A percentile compares a stretch with the other conserved stretches of the same genome.
phyloP scores from a whole-genome alignment of 345 rosid genomes.

The Salix viminalis region DNA sequence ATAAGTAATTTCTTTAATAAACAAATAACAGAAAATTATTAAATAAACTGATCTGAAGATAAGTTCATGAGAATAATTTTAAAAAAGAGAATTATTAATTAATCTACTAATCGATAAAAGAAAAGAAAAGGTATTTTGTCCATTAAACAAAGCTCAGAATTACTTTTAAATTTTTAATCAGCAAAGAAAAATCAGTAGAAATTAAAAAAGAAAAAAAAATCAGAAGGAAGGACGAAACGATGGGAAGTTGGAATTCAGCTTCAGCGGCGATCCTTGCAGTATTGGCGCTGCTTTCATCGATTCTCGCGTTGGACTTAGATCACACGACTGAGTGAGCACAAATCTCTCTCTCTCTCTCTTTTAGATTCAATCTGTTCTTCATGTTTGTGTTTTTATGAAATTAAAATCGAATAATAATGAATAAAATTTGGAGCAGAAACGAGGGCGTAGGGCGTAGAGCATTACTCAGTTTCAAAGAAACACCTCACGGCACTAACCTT shows the following conservation, averaged over 20 bases:
- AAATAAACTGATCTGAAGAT: too few relatives aligned
- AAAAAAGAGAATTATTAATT: too few relatives aligned
- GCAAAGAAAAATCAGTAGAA: background rate
- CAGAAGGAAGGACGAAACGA: background rate
- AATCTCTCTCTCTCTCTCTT: background rate
- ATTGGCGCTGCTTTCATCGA: background rate
- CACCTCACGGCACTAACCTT: slow-evolving; percentile 51
- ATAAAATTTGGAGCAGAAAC: slow-evolving; percentile 1
- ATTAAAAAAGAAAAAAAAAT: too few relatives aligned
- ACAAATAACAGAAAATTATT: too few relatives aligned
- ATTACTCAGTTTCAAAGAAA: slow-evolving; percentile 65
- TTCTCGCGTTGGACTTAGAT: background rate
- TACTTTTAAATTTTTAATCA: background rate
- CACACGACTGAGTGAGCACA: background rate
- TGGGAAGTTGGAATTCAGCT: background rate
- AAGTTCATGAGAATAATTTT: too few relatives aligned
- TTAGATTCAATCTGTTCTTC: background rate
- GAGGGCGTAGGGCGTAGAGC: slow-evolving; percentile 45
- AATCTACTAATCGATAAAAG: background rate
- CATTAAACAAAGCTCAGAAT: background rate
- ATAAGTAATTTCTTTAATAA: too few relatives aligned
- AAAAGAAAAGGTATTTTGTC: too few relatives aligned
- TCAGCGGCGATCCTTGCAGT: background rate
- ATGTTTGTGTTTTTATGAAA: background rate
- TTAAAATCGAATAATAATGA: background rate